Conservation (phyloP, 2,329 filamentous ascomycete genomes). For the Ascocoryne sarcoides region DNA sequence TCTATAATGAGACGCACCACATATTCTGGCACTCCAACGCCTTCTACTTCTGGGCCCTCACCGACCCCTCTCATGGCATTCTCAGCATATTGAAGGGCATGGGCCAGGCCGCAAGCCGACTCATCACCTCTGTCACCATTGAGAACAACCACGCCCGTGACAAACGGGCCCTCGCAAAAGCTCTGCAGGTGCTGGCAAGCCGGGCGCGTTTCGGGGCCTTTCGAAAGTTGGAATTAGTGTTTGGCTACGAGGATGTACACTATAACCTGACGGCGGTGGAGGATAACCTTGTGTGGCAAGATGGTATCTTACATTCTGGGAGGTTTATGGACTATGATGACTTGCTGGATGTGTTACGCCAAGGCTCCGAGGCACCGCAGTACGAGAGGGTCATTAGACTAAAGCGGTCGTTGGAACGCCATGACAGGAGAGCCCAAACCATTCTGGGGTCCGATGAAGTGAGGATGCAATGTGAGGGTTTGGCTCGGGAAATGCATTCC, state of each 20-base stretch:
- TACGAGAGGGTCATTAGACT: constrained; percentile 10
- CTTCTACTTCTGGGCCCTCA: constrained; percentile 8
- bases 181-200: constrained; percentile 6
- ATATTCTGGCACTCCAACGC: constrained; percentile 16
- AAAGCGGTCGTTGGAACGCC: too few relatives aligned
- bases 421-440: neutral
- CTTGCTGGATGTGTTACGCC: constrained; percentile 4
- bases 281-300: neutral
- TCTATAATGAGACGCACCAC: constrained; percentile 14
- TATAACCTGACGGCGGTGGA: neutral
- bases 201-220: constrained; percentile 10
- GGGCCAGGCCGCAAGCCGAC: constrained; percentile 9
- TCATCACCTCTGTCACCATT: constrained; percentile 6
- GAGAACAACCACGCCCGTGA: neutral
- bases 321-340: constrained; percentile 1
- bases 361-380: constrained; percentile 2
- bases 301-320: neutral
- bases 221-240: constrained; percentile 7
- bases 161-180: neutral
- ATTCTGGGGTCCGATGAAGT: neutral
- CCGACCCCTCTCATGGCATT: neutral
- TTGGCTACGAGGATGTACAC: neutral
- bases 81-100: constrained; percentile 9
- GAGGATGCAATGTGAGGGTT: neutral
- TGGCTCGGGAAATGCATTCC: constrained; percentile 6